Conservation (phyloP, 352 stramenopile species). For the Phytophthora fragariae region DNA sequence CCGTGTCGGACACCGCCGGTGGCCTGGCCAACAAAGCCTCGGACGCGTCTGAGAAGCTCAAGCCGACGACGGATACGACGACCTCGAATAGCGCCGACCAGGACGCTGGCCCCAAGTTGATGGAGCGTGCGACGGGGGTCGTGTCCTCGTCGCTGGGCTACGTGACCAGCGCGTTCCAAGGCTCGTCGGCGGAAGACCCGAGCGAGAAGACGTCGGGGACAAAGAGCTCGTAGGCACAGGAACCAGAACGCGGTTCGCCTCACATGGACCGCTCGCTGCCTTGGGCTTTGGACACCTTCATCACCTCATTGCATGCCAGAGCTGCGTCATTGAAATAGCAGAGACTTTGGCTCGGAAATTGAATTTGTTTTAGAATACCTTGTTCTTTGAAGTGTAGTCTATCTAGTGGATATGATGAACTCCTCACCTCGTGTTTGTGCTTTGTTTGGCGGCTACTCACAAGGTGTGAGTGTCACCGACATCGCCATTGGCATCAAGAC, state of each 20-base stretch:
- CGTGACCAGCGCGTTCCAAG: slow-evolving; percentile 23
- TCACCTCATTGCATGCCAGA: no score
- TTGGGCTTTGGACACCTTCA: no score
- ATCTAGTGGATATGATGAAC: no score
- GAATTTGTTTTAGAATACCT: background rate
- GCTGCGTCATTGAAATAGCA: no score
- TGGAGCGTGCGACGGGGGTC: slow-evolving; percentile 25
- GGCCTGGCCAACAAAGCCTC: slow-evolving; percentile 26
- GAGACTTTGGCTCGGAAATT: background rate
- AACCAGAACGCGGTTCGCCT: background rate
- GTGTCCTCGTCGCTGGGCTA: slow-evolving; percentile 31
- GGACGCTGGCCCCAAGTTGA: slow-evolving; percentile 35
- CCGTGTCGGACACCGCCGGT: slow-evolving; percentile 12
- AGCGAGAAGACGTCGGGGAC: slow-evolving; percentile 11
- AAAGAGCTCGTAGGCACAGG: slow-evolving; percentile 17
- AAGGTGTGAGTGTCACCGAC: no score
- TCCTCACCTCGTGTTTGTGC: no score
- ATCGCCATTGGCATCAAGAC: no score
- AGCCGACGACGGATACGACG: slow-evolving; percentile 17
- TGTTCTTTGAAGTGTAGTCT: no score
- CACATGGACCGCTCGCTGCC: slow-evolving; percentile 10
- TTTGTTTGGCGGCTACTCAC: no score
- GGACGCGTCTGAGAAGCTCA: slow-evolving; percentile 26
- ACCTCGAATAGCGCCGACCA: slow-evolving; percentile 16
- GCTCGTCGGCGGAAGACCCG: background rate